Percentiles rank a stretch among this genome's conserved stretches.
Conservation (phyloP, 495 filamentous ascomycete genomes). For the Daldinia loculata region DNA sequence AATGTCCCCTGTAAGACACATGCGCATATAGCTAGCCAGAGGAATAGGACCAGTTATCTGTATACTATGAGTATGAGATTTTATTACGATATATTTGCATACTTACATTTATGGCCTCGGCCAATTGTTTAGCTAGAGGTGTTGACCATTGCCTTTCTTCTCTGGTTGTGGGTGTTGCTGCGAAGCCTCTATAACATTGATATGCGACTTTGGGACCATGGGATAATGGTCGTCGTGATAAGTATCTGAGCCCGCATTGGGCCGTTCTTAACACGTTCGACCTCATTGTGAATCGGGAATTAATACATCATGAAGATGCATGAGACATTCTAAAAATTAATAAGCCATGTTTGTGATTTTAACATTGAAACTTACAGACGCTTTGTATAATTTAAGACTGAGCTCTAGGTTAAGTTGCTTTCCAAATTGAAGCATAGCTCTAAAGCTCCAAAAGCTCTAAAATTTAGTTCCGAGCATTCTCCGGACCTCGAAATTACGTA, state of each 20-base stretch:
- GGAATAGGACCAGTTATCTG: slow-evolving; percentile 88
- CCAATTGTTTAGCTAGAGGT: slow-evolving; percentile 83
- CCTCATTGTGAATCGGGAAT: slow-evolving; percentile 36
- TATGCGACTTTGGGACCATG: slow-evolving; percentile 15
- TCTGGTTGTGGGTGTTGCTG: slow-evolving; percentile 47
- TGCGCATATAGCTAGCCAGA: slow-evolving; percentile 95
- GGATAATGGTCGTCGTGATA: slow-evolving; percentile 23
- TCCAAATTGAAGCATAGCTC: background rate
- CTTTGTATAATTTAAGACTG: background rate
- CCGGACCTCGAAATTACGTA: slow-evolving; percentile 35
- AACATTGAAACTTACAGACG: background rate
- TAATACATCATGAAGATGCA: slow-evolving; percentile 16
- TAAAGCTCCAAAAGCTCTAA: slow-evolving; percentile 1
- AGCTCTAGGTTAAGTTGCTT: slow-evolving; percentile 15
- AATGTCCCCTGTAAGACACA: slow-evolving; percentile 91
- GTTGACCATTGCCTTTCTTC: slow-evolving; percentile 80
- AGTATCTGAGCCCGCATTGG: slow-evolving; percentile 36
- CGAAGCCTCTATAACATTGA: slow-evolving; percentile 38
- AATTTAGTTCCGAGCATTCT: slow-evolving; percentile 35
- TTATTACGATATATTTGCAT: background rate
- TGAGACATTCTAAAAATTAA: background rate
- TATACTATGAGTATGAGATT: slow-evolving; percentile 9
- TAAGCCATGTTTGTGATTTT: background rate
- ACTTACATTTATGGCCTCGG: slow-evolving; percentile 80
- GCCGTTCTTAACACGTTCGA: slow-evolving; percentile 31